Conservation (phyloP, 129 eudicot genomes). For the Daucus carota region DH1_v3.0 NC_030386.2:40685501-40686000, state of each 20-base stretch:
- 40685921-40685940: background rate
- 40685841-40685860: slow-evolving; percentile 12
- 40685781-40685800: slow-evolving; percentile 73
- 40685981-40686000: too few relatives aligned
- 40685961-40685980: too few relatives aligned
- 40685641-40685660: slow-evolving; percentile 13
- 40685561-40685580: too few relatives aligned
- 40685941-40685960: too few relatives aligned
- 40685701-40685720: slow-evolving; percentile 37
- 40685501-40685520: too few relatives aligned
- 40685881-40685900: background rate
- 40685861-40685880: slow-evolving; percentile 19
- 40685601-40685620: slow-evolving; percentile 37
- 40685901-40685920: background rate
- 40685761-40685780: slow-evolving; percentile 41
- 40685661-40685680: slow-evolving; percentile 17
- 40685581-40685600: too few relatives aligned
- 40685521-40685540: too few relatives aligned
- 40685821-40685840: too few relatives aligned
- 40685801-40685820: background rate
- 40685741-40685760: slow-evolving; percentile 21
- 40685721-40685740: background rate
- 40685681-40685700: slow-evolving; percentile 48
- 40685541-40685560: too few relatives aligned
- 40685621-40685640: slow-evolving; percentile 23